These are phyloP conservation scores for Heliocybe sulcata DNA, from an alignment of 1,284 basidiomycete species.

Conservation along the genomic window DNA sequence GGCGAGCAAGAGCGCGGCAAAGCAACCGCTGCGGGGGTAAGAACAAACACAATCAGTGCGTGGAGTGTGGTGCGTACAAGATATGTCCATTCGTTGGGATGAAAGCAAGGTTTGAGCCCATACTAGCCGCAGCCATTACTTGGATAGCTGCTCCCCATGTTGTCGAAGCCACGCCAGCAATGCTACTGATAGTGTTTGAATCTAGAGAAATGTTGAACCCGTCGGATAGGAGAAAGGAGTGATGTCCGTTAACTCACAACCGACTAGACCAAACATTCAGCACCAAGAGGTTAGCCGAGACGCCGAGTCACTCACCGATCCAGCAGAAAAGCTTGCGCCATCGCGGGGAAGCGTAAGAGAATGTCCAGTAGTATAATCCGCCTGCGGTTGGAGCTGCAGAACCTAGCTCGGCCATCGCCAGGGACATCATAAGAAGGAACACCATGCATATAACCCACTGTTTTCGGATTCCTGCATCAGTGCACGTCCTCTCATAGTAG, in stretches of 20 bases:
- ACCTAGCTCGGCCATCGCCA: constrained; percentile 25
- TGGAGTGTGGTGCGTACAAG: constrained; percentile 36
- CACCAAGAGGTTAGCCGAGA: too few species aligned
- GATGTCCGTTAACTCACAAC: background rate
- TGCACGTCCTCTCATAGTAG: too few species aligned
- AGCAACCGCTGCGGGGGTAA: constrained; percentile 42
- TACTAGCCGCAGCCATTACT: constrained; percentile 58
- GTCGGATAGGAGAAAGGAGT: background rate
- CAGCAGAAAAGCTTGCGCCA: constrained; percentile 25
- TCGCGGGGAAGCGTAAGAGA: constrained; percentile 9
- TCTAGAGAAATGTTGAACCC: constrained; percentile 31
- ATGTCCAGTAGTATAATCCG: constrained; percentile 28
- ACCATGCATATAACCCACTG: constrained; percentile 20
- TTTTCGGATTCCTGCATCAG: too few species aligned
- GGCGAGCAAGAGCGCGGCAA: constrained; percentile 45
- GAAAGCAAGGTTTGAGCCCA: constrained; percentile 47
- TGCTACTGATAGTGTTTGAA: constrained; percentile 65
- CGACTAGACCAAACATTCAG: background rate
- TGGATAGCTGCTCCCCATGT: constrained; percentile 75
- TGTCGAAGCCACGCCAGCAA: constrained; percentile 64
- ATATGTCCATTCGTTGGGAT: constrained; percentile 46
- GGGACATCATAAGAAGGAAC: constrained; percentile 20
- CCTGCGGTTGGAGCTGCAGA: constrained; percentile 20
- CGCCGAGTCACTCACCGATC: constrained; percentile 18
- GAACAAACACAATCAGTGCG: background rate